A percentile compares a stretch with the other conserved stretches of the same genome.
Evolutionary conservation across 306 rosid genomes (phyloP).

Genomic region (Dalbergia oliveri): DNA sequence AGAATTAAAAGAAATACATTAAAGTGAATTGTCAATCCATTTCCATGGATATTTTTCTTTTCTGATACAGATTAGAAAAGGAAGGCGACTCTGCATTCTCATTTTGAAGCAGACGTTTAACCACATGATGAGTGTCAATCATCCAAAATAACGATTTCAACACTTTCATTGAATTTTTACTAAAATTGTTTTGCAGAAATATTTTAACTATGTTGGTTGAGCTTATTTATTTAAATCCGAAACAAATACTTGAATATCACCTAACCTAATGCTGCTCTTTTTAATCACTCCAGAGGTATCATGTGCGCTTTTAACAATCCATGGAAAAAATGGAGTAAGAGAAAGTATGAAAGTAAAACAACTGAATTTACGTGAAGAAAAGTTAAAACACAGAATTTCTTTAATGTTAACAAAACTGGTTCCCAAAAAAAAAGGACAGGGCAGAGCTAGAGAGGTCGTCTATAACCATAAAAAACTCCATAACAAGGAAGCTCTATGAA

Average conservation of each 20-base stretch:
- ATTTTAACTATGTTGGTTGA: background rate
- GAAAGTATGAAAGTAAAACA: background rate
- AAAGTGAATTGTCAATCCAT: background rate
- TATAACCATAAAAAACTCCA: constrained; percentile 9
- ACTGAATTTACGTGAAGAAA: background rate
- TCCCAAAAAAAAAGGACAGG: background rate
- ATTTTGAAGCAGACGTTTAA: constrained; percentile 8
- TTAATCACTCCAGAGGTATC: background rate
- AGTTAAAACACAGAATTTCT: background rate
- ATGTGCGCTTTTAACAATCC: background rate
- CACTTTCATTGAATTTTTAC: background rate
- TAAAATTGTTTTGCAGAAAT: background rate
- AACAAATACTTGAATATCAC: constrained; percentile 26
- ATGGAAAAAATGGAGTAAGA: background rate
- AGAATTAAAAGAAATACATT: background rate
- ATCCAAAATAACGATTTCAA: constrained; percentile 20
- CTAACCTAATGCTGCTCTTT: background rate
- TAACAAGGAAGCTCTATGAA: constrained; percentile 29
- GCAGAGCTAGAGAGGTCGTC: background rate
- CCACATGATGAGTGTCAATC: constrained; percentile 3
- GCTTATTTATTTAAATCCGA: constrained; percentile 22
- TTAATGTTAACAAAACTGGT: background rate
- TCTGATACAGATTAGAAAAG: background rate
- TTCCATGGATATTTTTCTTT: background rate
- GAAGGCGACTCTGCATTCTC: background rate